Evolutionary conservation across 768 basidiomycete species (phyloP).

Genomic region (Russula foetens): DNA sequence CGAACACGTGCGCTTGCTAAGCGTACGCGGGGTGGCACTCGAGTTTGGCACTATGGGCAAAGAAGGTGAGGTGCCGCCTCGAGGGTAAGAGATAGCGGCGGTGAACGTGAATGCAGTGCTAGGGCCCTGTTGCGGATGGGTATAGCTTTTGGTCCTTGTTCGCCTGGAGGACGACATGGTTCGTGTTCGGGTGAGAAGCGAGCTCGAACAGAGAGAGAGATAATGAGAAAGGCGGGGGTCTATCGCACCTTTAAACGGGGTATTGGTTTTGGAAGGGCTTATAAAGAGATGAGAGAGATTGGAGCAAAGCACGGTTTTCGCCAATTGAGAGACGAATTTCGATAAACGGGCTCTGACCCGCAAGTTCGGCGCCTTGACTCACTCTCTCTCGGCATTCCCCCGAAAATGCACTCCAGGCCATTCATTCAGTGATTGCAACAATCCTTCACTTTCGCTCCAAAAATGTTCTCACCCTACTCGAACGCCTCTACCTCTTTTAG

Average conservation of each 20-base stretch:
- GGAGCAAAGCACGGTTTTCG: too few species aligned
- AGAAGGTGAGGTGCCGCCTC: not conserved
- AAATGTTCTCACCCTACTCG: too few species aligned
- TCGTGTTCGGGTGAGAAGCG: slow-evolving; percentile 15
- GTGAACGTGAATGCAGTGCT: not conserved
- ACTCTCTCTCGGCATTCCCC: too few species aligned
- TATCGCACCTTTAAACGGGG: not conserved
- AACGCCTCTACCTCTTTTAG: too few species aligned
- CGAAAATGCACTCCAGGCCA: too few species aligned
- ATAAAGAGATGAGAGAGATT: not conserved
- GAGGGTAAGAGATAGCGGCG: not conserved
- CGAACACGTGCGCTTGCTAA: not conserved
- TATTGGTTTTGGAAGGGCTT: not conserved
- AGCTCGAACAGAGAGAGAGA: not conserved
- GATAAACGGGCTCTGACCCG: too few species aligned
- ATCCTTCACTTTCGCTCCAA: too few species aligned
- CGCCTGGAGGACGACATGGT: slow-evolving; percentile 9
- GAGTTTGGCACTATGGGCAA: not conserved
- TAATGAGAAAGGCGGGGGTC: not conserved
- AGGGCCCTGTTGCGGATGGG: not conserved
- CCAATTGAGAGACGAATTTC: too few species aligned
- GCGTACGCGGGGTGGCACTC: not conserved
- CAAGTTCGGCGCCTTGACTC: too few species aligned
- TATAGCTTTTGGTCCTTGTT: slow-evolving; percentile 2
- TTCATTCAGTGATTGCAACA: too few species aligned